Base-by-base conservation (phyloP, 768 basidiomycete species). In the Russula dissimulans region DNA sequence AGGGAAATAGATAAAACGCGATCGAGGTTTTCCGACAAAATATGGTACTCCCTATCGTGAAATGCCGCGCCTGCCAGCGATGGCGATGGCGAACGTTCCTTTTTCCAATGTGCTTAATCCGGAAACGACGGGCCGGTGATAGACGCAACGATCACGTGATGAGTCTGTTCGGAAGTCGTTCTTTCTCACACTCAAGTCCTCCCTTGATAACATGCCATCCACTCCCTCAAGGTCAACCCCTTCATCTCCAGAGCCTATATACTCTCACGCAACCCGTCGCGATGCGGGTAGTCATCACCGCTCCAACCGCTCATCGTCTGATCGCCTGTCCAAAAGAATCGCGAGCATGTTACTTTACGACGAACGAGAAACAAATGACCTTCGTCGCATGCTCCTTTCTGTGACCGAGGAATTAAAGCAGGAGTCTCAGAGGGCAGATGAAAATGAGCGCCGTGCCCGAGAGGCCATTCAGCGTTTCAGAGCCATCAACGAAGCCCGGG, bases 301-400 rank as follows among this genome's bases (percentile, higher is more conserved):
- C 5, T 31, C 52, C 12, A 32, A 56, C 46, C 65, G 56, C 17
- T 45, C 41, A 3, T 61, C 65, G 5, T 57, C 63, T 8, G 57
- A 65, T 50, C 64, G 64, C 22, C 26, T 50, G 39, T 66, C 65
- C 34, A 61, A 58, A 39, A 60, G 51, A 43, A 38, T 66, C 10
- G 36, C 59, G 18, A 53, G 56, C 1, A 61, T 76, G 34, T 70
- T 78, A 32, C 69, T 79, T 41, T 71, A 62, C 54, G 76, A 76
- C 26, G 77, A 78, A 52, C 74, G 75, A 54, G 75, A 78, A 51
- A 64, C 69, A 15, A 71, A 70, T n/a, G 71, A 75, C 59, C 68
- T 74, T 50, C 74, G 76, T 64, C 75, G 73, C 56, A 61, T 72
- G 18, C 63, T 79, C 5, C 70, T 73, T 44, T 62, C 69, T 0